A percentile compares a stretch with the other conserved stretches of the same genome.
Conservation (phyloP, 257 asterid species). For the Solanum sitiens region DNA sequence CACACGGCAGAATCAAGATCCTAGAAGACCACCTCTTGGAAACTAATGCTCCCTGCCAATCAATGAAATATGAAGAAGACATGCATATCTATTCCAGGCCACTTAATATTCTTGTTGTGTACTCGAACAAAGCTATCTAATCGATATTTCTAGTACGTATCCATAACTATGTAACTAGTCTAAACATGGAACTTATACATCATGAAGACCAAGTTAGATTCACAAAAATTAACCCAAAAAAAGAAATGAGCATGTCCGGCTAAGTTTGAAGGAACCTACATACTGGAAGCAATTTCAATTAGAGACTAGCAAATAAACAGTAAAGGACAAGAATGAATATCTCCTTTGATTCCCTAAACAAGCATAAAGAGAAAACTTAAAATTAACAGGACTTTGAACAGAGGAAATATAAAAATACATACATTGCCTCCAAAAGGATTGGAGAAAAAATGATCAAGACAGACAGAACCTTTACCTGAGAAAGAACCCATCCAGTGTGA, state of each 20-base stretch:
- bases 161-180: background rate
- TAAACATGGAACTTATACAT: background rate
- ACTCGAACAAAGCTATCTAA: background rate
- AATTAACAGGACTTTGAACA: background rate
- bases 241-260: background rate
- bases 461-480: conserved; percentile 43
- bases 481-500: conserved; percentile 93
- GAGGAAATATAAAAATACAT: background rate
- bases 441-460: background rate
- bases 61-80: background rate
- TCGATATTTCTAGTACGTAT: background rate
- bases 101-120: background rate
- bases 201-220: background rate
- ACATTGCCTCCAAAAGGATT: background rate
- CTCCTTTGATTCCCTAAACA: background rate
- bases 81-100: background rate
- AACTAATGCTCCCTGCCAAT: background rate
- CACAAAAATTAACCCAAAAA: background rate
- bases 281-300: background rate
- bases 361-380: background rate
- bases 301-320: background rate
- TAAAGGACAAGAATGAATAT: background rate
- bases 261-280: background rate
- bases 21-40: background rate
- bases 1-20: background rate